Evolutionary conservation across 371 early-diverging fungal genomes (phyloP).

Genomic region (Amoeboaphelidium protococcarum): DNA sequence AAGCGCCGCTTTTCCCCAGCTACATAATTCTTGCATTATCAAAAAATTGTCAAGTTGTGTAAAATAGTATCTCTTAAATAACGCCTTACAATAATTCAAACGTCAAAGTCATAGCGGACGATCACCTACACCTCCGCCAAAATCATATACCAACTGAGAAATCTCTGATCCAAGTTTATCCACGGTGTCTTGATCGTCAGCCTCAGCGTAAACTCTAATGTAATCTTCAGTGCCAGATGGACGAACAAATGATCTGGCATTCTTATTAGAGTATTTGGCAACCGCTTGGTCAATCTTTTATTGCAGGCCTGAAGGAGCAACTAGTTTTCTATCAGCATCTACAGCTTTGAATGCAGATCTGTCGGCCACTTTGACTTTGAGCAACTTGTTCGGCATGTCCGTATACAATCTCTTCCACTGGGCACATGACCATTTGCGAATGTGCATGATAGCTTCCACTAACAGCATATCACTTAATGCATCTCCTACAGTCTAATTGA

Average conservation of each 20-base stretch:
- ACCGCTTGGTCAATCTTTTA: slow-evolving; percentile 53
- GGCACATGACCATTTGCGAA: slow-evolving; percentile 42
- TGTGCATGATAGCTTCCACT: slow-evolving; percentile 72
- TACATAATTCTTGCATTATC: too few species aligned
- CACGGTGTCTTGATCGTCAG: slow-evolving; percentile 32
- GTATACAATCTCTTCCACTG: slow-evolving; percentile 77
- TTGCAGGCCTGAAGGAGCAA: slow-evolving; percentile 70
- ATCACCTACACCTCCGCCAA: slow-evolving; percentile 53
- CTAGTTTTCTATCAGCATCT: slow-evolving; percentile 78
- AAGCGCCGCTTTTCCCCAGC: too few species aligned
- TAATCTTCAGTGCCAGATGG: slow-evolving; percentile 99
- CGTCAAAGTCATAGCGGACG: too few species aligned
- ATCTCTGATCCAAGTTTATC: slow-evolving; percentile 10
- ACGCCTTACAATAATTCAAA: too few species aligned
- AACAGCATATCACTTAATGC: slow-evolving; percentile 79
- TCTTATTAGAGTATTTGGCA: slow-evolving; percentile 37
- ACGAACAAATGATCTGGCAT: slow-evolving; percentile 80
- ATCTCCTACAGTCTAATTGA: slow-evolving; percentile 97
- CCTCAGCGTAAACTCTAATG: slow-evolving; percentile 95
- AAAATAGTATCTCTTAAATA: too few species aligned
- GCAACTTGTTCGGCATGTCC: slow-evolving; percentile 73
- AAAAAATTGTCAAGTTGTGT: too few species aligned
- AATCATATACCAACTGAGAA: slow-evolving; percentile 8
- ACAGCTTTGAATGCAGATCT: slow-evolving; percentile 49
- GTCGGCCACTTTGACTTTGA: slow-evolving; percentile 47